A percentile compares a stretch with the other conserved stretches of the same genome.
phyloP scores from a whole-genome alignment of 306 rosid genomes.

The Herpetospermum pedunculosum region DNA sequence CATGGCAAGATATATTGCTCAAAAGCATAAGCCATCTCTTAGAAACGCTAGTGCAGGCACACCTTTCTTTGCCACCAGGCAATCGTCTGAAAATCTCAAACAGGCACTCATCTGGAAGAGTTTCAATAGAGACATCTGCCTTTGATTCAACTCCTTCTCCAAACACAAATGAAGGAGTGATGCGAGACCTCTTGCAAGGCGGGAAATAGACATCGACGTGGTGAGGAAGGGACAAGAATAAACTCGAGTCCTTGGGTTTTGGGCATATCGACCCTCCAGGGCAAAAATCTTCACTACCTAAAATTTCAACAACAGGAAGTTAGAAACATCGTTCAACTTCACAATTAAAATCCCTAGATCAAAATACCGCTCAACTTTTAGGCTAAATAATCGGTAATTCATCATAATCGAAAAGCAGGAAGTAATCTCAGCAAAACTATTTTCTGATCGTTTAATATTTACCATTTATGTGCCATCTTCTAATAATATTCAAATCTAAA shows the following conservation, averaged over 20 bases:
- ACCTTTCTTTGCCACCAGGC: constrained; percentile 67
- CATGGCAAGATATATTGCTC: constrained; percentile 48
- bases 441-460: neutral
- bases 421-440: neutral
- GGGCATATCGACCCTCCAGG: constrained; percentile 61
- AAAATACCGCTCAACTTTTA: neutral
- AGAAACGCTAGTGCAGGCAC: constrained; percentile 65
- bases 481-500: neutral
- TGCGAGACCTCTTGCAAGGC: constrained; percentile 61
- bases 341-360: neutral
- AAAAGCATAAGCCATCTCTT: constrained; percentile 85
- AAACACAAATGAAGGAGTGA: constrained; percentile 42
- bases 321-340: neutral
- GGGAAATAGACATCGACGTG: constrained; percentile 53
- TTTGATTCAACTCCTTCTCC: constrained; percentile 44
- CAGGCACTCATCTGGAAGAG: constrained; percentile 86
- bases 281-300: constrained; percentile 76
- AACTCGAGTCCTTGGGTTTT: constrained; percentile 66
- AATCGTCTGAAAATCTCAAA: constrained; percentile 88
- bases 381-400: neutral
- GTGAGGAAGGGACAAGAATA: constrained; percentile 63
- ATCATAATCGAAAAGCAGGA: neutral
- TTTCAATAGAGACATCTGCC: constrained; percentile 50
- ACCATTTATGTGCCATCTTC: neutral
- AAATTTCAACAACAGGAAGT: constrained; percentile 15